phyloP scores from a whole-genome alignment of 306 rosid genomes.

The Clitoria ternatea region DNA sequence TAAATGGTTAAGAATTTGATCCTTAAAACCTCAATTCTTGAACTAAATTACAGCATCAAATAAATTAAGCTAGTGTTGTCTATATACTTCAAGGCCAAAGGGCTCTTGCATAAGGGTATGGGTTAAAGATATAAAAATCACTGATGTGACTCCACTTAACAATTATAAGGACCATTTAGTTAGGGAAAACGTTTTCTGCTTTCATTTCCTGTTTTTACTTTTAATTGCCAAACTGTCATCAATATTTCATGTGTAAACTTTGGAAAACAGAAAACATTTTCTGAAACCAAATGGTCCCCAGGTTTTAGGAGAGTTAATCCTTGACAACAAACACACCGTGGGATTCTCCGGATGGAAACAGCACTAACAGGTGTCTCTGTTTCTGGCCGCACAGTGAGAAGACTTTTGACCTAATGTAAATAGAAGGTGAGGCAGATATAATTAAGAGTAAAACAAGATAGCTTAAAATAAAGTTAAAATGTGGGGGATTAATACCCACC shows the following conservation, averaged over 20 bases:
- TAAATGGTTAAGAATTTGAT: neutral
- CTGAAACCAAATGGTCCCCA: no score
- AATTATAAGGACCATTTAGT: no score
- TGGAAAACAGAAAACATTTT: no score
- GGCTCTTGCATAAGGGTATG: neutral
- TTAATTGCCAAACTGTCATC: no score
- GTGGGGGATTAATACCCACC: constrained; percentile 40
- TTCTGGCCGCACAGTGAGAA: constrained; percentile 96
- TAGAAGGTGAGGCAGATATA: constrained; percentile 12
- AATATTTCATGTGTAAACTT: no score
- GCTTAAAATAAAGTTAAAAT: neutral
- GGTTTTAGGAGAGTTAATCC: neutral
- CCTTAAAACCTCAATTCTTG: neutral
- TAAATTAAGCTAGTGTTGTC: neutral
- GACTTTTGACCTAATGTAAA: constrained; percentile 77
- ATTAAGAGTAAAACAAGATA: neutral
- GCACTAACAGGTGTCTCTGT: constrained; percentile 95
- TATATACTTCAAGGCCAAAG: constrained; percentile 7
- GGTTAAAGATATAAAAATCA: neutral
- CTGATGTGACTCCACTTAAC: neutral
- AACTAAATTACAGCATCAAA: neutral
- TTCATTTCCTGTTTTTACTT: no score
- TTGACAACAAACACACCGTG: constrained; percentile 55
- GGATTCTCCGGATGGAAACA: constrained; percentile 89
- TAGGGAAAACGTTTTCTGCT: no score